phyloP scores from a whole-genome alignment of 139 green algal genomes.

The Marvania coccoides region DNA sequence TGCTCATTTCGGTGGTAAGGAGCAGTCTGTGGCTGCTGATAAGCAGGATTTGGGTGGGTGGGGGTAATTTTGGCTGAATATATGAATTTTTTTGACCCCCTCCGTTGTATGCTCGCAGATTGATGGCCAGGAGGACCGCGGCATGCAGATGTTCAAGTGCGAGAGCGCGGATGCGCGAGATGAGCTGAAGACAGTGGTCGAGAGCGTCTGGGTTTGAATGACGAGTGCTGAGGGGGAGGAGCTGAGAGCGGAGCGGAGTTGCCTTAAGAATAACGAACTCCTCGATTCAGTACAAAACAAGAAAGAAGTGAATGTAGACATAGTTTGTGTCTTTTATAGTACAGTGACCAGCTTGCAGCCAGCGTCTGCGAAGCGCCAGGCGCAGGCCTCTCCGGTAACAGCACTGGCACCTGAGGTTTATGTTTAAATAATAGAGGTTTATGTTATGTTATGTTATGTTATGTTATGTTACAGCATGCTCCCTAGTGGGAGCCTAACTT shows the following conservation, averaged over 20 bases:
- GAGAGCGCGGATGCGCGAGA: conserved; percentile 11
- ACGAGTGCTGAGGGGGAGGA: too few species aligned
- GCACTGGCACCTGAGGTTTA: conserved; percentile 43
- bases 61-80: too few species aligned
- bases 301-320: background rate
- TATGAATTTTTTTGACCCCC: too few species aligned
- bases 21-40: too few species aligned
- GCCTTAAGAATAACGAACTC: background rate
- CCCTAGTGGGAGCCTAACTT: too few species aligned
- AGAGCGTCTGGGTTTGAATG: too few species aligned
- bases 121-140: conserved; percentile 6
- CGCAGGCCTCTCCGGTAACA: conserved; percentile 66
- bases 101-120: too few species aligned
- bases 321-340: background rate
- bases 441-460: background rate
- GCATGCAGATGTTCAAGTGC: conserved; percentile 30
- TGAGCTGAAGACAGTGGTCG: background rate
- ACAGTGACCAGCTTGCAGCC: conserved; percentile 57
- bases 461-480: background rate
- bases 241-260: background rate
- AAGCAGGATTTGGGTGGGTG: too few species aligned
- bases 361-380: conserved; percentile 59
- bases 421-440: background rate
- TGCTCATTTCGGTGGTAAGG: conserved; percentile 10
- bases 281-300: background rate